phyloP scores from a whole-genome alignment of 345 rosid species.

The Raphanus sativus region DNA sequence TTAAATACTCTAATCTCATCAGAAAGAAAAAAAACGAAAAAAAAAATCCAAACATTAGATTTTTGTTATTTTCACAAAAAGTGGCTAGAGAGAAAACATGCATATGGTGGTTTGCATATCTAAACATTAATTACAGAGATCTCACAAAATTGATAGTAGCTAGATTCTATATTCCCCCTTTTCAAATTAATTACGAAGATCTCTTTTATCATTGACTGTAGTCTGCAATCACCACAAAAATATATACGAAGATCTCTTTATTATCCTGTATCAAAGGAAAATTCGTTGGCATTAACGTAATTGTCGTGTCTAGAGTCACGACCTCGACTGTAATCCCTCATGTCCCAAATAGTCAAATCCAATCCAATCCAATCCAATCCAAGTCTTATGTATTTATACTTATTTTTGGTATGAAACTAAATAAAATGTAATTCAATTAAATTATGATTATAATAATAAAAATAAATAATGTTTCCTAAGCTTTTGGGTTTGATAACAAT shows the following conservation, averaged over 20 bases:
- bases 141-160: not conserved
- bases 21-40: no score
- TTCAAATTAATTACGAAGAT: not conserved
- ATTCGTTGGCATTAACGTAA: not conserved
- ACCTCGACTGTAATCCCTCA: not conserved
- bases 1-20: no score
- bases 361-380: not conserved
- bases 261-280: not conserved
- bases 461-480: not conserved
- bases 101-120: not conserved
- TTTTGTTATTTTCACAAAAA: no score
- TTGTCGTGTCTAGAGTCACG: not conserved
- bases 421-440: not conserved
- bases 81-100: no score
- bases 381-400: no score
- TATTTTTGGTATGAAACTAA: not conserved
- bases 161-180: not conserved
- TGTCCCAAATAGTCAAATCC: not conserved
- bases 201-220: no score
- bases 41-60: no score
- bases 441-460: not conserved
- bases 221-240: no score
- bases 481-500: constrained; percentile 29
- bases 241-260: not conserved
- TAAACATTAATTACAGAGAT: constrained; percentile 5